phyloP scores from a whole-genome alignment of 192 early-diverging fungal genomes.

The Allomyces arbusculus region DNA sequence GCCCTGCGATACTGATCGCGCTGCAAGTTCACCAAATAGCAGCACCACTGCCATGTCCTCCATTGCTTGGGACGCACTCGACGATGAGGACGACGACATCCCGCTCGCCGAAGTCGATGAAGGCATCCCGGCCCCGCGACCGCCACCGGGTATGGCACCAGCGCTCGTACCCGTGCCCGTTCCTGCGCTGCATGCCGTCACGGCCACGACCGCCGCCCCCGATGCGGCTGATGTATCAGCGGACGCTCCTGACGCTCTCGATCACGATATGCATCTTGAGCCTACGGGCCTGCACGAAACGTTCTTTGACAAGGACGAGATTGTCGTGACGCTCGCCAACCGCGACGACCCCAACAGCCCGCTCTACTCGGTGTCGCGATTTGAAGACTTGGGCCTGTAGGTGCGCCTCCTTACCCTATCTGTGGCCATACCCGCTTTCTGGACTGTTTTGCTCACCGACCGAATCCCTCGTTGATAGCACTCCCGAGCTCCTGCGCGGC shows the following conservation, averaged over 20 bases:
- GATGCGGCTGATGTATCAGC: neutral
- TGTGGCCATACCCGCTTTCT: too few species aligned
- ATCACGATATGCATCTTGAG: neutral
- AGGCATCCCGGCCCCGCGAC: too few species aligned
- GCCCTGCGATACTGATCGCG: too few species aligned
- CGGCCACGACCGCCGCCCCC: neutral
- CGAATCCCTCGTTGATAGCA: too few species aligned
- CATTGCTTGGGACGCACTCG: too few species aligned
- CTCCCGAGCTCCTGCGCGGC: conserved; percentile 60
- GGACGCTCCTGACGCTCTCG: neutral
- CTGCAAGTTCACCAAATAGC: too few species aligned
- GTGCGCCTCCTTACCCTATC: neutral
- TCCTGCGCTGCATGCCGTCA: neutral
- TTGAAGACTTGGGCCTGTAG: conserved; percentile 50
- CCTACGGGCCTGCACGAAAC: neutral
- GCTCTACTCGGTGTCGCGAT: conserved; percentile 59
- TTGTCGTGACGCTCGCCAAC: conserved; percentile 39
- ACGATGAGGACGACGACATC: too few species aligned
- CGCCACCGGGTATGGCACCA: too few species aligned
- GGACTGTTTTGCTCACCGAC: too few species aligned
- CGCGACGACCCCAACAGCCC: conserved; percentile 47
- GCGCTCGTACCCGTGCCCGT: too few species aligned
- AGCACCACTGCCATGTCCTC: too few species aligned
- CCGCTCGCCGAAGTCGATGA: too few species aligned
- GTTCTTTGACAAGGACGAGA: conserved; percentile 15